Base-by-base conservation (phyloP, 2,329 filamentous ascomycete species). In the Ophiocordyceps camponoti-saundersi region DNA sequence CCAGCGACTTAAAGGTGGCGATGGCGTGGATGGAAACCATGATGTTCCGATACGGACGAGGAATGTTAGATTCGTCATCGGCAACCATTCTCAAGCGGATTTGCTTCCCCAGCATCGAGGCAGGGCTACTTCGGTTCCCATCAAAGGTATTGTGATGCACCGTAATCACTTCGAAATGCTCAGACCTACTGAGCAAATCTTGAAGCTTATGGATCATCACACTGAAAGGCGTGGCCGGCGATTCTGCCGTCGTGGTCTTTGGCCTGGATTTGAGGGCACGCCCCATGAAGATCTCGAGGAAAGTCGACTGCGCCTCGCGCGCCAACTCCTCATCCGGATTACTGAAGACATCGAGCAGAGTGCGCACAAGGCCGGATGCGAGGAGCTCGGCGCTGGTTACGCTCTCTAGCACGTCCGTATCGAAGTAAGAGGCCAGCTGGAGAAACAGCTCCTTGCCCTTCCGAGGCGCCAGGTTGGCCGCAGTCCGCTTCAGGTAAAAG, bases 21-120 rank as follows among this genome's bases (percentile, higher is more conserved):
- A 98, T 96, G 16, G 92, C 92, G 61, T 98, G 92, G 48, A 98
- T 98, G 0, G 88, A 94, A 1, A 98, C 92, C 83, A 95, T 95
- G 52, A 98, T 93, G 54, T 90, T 95, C 21, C 85, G 78, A 59
- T 94, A 96, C 0, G 82, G 73, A 34, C 80, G 75, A 18, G 92
- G 92, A 49, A 98, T 92, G 44, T 92, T 85, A 1, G 88, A 90
- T 44, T 89, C 82, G 1, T 93, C 89, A 53, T 94, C 89, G 1
- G 92, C 90, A 36, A 89, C 77, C 32, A 98, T 72, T 55, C 87
- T 89, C 42, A 98, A 74, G 32, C 90, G 79, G 32, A 98, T 82
- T 58, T 98, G 92, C 62, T 96, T 96, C 5, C 88, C 89, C 6
- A 98, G 73, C 89, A 98, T 95, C 1, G 90, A 93, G 1, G 90